Base-by-base conservation (phyloP, 495 filamentous ascomycete genomes). In the Penicillium mononematosum region DNA sequence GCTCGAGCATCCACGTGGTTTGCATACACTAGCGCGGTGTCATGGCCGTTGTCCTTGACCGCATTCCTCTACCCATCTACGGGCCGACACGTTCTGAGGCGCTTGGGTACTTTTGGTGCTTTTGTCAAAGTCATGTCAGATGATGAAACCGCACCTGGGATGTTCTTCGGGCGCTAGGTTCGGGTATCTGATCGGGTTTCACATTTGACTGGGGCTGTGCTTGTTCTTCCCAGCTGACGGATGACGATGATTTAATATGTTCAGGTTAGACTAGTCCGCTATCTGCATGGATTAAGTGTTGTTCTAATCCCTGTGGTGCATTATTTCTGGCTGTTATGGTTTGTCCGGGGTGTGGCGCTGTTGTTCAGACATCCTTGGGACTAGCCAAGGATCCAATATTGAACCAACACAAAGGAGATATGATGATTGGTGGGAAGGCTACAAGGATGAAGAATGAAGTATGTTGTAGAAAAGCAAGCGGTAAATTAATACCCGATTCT, bases 31-130 rank as follows among this genome's bases (percentile, higher is more conserved):
- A 55, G 44, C 19, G 25, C 4, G 10, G 22, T 27, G 36, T 9
- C 24, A 45, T 39, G 34, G 44, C 53, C 43, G 52, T 27, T 55
- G 53, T 34, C n/a, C 16, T 55, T 55, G 53, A 55, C 53, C 53
- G 53, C 53, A 55, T 55, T 34, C 24, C 17, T 41, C 31, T 36
- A 17, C 29, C 53, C 53, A 55, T 39, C 43, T 47, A 25, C 12
- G 22, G 25, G 34, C 53, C 44, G 44, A 46, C 53, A 55, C 53
- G 32, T 55, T 47, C 52, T 12, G 24, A 19, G 9, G 12, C 10
- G 25, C 22, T 42, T 31, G 19, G 36, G 9, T 24, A 4, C n/a
- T 29, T 19, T 10, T 19, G 24, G 49, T 48, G 45, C 24, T 53
- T 31, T 43, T 38, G 8, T 14, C 17, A 20, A 14, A 10, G 34